Conservation (phyloP, 441 rosid genomes). For the Erodium chrysanthum region DNA sequence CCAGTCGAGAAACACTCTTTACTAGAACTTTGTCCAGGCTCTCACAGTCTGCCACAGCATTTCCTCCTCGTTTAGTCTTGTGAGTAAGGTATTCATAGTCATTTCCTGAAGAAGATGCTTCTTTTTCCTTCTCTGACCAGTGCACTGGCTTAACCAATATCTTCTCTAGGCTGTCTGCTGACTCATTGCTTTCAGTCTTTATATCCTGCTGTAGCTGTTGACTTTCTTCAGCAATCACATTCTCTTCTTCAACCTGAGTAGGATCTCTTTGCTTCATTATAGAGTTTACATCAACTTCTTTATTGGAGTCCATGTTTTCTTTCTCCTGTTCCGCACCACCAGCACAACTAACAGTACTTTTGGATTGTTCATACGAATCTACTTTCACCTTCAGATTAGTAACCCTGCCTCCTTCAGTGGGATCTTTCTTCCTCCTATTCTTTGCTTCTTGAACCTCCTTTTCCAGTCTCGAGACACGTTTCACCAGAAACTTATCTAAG, state of each 20-base stretch:
- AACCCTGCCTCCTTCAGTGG: constrained; percentile 14
- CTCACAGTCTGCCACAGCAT: constrained; percentile 25
- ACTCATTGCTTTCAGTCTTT: too few relatives aligned
- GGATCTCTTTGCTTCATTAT: background rate
- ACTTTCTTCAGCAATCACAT: too few relatives aligned
- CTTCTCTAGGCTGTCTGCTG: too few relatives aligned
- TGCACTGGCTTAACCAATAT: constrained; percentile 45
- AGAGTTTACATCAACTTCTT: constrained; percentile 11
- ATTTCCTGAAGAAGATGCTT: constrained; percentile 25
- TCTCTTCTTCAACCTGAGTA: too few relatives aligned
- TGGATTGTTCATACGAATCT: constrained; percentile 7
- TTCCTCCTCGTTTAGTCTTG: constrained; percentile 27
- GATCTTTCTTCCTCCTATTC: constrained; percentile 25
- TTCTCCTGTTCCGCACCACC: too few relatives aligned
- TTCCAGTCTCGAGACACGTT: constrained; percentile 50
- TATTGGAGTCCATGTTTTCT: constrained; percentile 15
- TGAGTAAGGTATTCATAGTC: constrained; percentile 24
- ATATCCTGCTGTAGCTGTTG: too few relatives aligned
- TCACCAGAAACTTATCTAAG: constrained; percentile 44
- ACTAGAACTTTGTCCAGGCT: constrained; percentile 53
- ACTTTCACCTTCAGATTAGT: constrained; percentile 13
- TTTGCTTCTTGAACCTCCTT: constrained; percentile 54
- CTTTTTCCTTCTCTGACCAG: constrained; percentile 43
- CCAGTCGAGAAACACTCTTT: constrained; percentile 48
- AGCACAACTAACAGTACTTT: background rate